Conservation (phyloP, 352 stramenopile genomes). For the Phytophthora syringae region DNA sequence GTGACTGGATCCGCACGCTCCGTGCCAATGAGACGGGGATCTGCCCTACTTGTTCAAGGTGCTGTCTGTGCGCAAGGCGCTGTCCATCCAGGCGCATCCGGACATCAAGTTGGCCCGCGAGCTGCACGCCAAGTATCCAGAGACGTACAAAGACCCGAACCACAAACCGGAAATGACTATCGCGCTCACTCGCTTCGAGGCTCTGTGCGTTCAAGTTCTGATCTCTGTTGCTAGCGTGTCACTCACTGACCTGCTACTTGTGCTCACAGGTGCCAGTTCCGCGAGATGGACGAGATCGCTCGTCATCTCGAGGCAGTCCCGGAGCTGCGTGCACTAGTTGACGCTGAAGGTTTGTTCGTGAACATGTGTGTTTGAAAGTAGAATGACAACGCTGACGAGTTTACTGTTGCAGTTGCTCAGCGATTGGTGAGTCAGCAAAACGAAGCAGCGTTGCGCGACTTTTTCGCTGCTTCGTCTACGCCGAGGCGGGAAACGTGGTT, state of each 20-base stretch:
- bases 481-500: slow-evolving; percentile 67
- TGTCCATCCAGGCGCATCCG: slow-evolving; percentile 97
- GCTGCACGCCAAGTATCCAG: slow-evolving; percentile 87
- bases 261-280: slow-evolving; percentile 89
- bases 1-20: slow-evolving; percentile 57
- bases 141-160: slow-evolving; percentile 98
- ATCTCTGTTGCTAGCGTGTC: no score
- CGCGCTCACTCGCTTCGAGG: slow-evolving; percentile 97
- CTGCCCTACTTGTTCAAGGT: slow-evolving; percentile 99
- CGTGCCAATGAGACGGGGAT: slow-evolving; percentile 59
- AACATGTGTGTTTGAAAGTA: neutral
- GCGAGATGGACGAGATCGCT: slow-evolving; percentile 93
- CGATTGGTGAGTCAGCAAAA: slow-evolving; percentile 48
- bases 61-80: slow-evolving; percentile 95
- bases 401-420: slow-evolving; percentile 32
- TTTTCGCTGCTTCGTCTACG: slow-evolving; percentile 87
- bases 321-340: slow-evolving; percentile 87
- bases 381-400: neutral
- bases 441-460: slow-evolving; percentile 55
- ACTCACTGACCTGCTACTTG: no score
- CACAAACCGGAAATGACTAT: slow-evolving; percentile 99
- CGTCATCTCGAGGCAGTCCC: slow-evolving; percentile 86
- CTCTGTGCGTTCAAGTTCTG: slow-evolving; percentile 67
- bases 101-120: slow-evolving; percentile 81
- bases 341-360: slow-evolving; percentile 37